Evolutionary conservation across 2,329 filamentous ascomycete species (phyloP), one percentile per base, ranked within the genome.

Genomic region (Amauroascus niger): DNA sequence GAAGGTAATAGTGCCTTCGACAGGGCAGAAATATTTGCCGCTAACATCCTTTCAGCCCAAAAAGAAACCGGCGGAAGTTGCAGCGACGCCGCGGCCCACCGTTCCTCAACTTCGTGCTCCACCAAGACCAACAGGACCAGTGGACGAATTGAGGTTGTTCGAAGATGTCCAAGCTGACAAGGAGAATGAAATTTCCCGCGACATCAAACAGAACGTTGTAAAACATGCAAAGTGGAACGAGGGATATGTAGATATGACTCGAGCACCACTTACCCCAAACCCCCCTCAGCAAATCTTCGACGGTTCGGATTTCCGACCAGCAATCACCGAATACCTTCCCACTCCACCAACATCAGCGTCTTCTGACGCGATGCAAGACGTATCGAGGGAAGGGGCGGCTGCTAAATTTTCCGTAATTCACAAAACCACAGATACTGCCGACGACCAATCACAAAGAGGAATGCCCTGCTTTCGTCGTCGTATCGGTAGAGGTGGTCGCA

Each of bases 191-290:
- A 82, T 96, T 61, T 79, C 85, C 58, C 78, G 78, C 59, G 88
- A 94, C 64, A 88, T 97, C 67, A 87, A 94, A 68, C 82, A 82
- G 62, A 91, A 94, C 70, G 83, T 94, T 52, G 79, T 85, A 63
- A 91, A 93, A 70, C 91, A 96, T 71, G 82, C 86, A 62, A 83
- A 86, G 67, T 96, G 91, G 89, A 96, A 96, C 71, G 79, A 87
- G 62, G 86, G 87, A 65, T 89, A 88, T 74, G 80, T 94, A 63
- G 90, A 97, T 72, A 79, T 89, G 66, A 96, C 91, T 57, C 83
- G 84, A 73, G 83, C 84, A 60, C 89, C 91, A 49, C 79, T 97
- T 60, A 88, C 87, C 49, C 89, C 89, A 20, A 81, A 87, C 41
- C 49, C 49, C 7, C 76, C 81, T 63, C 84, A 88, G 55, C 76